phyloP scores from a whole-genome alignment of 2,329 filamentous ascomycete genomes.

The Neofusicoccum kwambonambiense region DNA sequence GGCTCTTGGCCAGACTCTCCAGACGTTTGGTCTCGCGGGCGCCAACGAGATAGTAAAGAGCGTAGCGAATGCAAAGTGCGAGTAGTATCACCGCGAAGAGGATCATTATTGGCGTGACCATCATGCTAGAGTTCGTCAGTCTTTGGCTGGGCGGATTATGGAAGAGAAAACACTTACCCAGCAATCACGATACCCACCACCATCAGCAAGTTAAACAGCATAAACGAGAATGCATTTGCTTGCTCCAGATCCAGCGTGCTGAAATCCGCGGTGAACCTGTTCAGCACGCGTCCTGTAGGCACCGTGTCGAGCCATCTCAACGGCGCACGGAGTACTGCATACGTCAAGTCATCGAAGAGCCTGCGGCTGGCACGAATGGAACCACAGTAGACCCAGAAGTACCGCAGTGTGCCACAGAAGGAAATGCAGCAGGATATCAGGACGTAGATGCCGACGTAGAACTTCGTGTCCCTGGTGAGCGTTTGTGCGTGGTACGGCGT shows the following conservation, averaged over 20 bases:
- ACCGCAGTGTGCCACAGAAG: slow-evolving; percentile 61
- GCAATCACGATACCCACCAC: slow-evolving; percentile 67
- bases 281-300: slow-evolving; percentile 72
- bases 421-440: slow-evolving; percentile 58
- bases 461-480: slow-evolving; percentile 32
- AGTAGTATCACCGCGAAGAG: slow-evolving; percentile 49
- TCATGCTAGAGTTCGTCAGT: slow-evolving; percentile 10
- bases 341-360: slow-evolving; percentile 67
- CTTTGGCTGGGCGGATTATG: too few relatives aligned
- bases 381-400: slow-evolving; percentile 62
- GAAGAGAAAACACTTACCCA: slow-evolving; percentile 35
- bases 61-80: slow-evolving; percentile 57
- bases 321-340: slow-evolving; percentile 67
- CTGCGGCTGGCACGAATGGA: slow-evolving; percentile 67
- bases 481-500: slow-evolving; percentile 3
- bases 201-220: slow-evolving; percentile 59
- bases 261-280: slow-evolving; percentile 77
- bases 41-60: slow-evolving; percentile 63
- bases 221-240: slow-evolving; percentile 23
- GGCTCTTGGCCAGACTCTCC: slow-evolving; percentile 74
- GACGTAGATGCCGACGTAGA: slow-evolving; percentile 69
- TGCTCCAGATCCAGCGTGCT: slow-evolving; percentile 59
- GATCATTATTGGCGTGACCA: slow-evolving; percentile 16
- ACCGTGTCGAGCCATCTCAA: slow-evolving; percentile 68
- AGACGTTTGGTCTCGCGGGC: slow-evolving; percentile 75